phyloP scores from a whole-genome alignment of 1,139 yeast species.

The Kodamaea derodonti region DNA sequence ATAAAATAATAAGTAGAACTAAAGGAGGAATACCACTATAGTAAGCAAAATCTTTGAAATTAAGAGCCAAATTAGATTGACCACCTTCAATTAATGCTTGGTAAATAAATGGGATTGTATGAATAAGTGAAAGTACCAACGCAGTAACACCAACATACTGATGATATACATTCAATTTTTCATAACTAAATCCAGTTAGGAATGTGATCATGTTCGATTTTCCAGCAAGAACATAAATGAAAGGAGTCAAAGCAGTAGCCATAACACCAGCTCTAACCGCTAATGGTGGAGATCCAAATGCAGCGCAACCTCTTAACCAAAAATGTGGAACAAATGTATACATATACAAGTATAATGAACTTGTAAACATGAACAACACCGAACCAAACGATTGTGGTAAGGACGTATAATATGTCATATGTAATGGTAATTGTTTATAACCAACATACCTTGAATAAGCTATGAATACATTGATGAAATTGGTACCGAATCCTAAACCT shows the following conservation, averaged over 20 bases:
- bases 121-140: conserved; percentile 48
- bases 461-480: conserved; percentile 25
- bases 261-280: conserved; percentile 53
- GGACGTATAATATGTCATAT: conserved; percentile 35
- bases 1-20: conserved; percentile 42
- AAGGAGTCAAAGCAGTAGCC: conserved; percentile 53
- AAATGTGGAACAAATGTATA: conserved; percentile 48
- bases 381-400: conserved; percentile 53
- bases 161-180: conserved; percentile 50
- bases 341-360: conserved; percentile 44
- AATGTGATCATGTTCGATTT: conserved; percentile 48
- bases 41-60: conserved; percentile 18
- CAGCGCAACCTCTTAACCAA: conserved; percentile 53
- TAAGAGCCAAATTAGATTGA: conserved; percentile 13
- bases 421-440: conserved; percentile 45
- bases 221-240: conserved; percentile 49
- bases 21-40: conserved; percentile 42
- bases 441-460: conserved; percentile 46
- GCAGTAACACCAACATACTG: conserved; percentile 47
- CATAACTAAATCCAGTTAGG: conserved; percentile 55
- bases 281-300: conserved; percentile 66
- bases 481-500: conserved; percentile 9
- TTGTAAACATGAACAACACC: conserved; percentile 33
- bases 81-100: conserved; percentile 55
- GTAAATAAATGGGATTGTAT: conserved; percentile 50